phyloP scores from a whole-genome alignment of 31 red algal genomes.

The Endocladia muricata region DNA sequence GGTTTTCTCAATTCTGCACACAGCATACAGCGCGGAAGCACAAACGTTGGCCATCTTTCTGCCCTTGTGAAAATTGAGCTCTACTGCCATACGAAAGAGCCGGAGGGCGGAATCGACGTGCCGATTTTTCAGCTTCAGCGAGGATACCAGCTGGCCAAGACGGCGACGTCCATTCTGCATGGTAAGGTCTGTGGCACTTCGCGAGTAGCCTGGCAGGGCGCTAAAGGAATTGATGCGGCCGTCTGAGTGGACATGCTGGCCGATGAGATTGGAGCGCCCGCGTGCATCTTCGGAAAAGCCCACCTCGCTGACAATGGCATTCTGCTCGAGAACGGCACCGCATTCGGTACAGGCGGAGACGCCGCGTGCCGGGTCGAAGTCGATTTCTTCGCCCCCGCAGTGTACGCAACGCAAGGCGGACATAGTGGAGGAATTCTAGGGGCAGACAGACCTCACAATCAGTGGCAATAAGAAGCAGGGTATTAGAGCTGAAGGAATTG shows the following conservation, averaged over 20 bases:
- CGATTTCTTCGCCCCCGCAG: constrained; percentile 80
- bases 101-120: constrained; percentile 72
- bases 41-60: constrained; percentile 71
- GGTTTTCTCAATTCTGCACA: constrained; percentile 79
- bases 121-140: constrained; percentile 53
- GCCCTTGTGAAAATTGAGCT: constrained; percentile 91
- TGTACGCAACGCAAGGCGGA: constrained; percentile 41
- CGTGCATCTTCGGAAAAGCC: constrained; percentile 77
- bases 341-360: constrained; percentile 70
- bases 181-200: constrained; percentile 65
- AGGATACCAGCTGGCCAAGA: constrained; percentile 55
- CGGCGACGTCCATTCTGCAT: constrained; percentile 71
- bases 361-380: constrained; percentile 56
- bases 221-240: constrained; percentile 28
- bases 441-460: too few relatives aligned
- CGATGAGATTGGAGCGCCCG: constrained; percentile 71
- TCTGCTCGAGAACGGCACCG: constrained; percentile 86
- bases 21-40: constrained; percentile 80
- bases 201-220: constrained; percentile 57
- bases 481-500: too few relatives aligned
- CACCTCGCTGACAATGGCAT: constrained; percentile 79
- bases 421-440: too few relatives aligned
- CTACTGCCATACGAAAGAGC: constrained; percentile 76
- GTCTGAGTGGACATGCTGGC: constrained; percentile 72
- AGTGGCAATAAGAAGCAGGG: too few relatives aligned